Base-by-base conservation (phyloP, 805 yeast species). In the Tetrapisispora pingtungensis region DNA sequence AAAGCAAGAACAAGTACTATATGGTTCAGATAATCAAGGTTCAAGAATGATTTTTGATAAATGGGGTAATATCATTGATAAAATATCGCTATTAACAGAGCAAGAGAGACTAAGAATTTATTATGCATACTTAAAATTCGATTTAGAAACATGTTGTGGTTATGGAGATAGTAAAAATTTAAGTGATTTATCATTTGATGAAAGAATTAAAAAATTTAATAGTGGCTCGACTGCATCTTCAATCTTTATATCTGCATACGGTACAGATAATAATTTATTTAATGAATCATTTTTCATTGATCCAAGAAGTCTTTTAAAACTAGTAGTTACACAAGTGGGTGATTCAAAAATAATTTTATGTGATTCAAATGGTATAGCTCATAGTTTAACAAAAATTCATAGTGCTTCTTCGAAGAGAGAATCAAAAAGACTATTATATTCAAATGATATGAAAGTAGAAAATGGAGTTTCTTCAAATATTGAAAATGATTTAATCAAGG, bases 261-360 rank as follows among this genome's bases (percentile, higher is more conserved):
- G 50, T 32, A 14, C 33, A 10, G 58, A 57, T 24, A 40, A 45
- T 10, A 48, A 51, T 22, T 48, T 53, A 3, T 49, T 43, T 10
- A 63, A 60, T 26, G 59, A 62, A 41, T 49, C 62, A 2, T 64
- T 61, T 42, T 58, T 62, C 32, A 49, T 89, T 66, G 78, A 80
- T 48, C 75, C 80, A n/a, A 68, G 72, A 8, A 80, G 84, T 3
- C 66, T 82, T 12, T 71, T 86, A 19, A 78, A 79, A 54, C 62
- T 93, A 19, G 73, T 84, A 0, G 76, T 89, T 17, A 89, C 94
- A 1, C 98, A 93, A 58, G 80, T 90, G 13, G 98, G 98, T 6
- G 98, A 93, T 59, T 84, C 97, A 3, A 75, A 84, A 49, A 87
- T 94, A 6, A 73, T 93, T 2, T 55, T 93, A n/a, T 84, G 93